A percentile compares a stretch with the other conserved stretches of the same genome.
phyloP scores from a whole-genome alignment of 116 monocot genomes.

The Posidonia oceanica region DNA sequence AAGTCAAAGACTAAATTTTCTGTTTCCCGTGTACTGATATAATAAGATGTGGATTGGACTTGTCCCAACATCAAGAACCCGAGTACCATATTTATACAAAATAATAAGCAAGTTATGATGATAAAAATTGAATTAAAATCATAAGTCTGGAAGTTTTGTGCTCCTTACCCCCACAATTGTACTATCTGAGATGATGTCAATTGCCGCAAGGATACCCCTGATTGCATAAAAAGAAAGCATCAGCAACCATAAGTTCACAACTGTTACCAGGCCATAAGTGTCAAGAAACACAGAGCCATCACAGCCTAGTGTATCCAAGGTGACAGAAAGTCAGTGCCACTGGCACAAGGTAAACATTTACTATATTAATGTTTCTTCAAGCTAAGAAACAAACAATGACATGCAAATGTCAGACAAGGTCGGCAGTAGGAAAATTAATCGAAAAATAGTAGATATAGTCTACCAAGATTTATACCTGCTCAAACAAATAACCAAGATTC shows the following conservation, averaged over 20 bases:
- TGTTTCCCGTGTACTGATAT: too few relatives aligned
- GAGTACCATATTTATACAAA: not conserved
- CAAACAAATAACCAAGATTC: too few relatives aligned
- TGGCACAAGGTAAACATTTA: not conserved
- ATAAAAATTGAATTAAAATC: not conserved
- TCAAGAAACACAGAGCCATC: not conserved
- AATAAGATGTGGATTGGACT: too few relatives aligned
- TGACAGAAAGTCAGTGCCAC: not conserved
- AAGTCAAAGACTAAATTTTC: too few relatives aligned
- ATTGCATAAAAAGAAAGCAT: conserved; percentile 1
- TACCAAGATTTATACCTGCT: too few relatives aligned
- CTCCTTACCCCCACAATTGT: conserved; percentile 64
- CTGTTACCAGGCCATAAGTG: not conserved
- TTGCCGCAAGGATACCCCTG: conserved; percentile 82
- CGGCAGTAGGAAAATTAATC: too few relatives aligned
- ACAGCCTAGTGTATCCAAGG: too few relatives aligned
- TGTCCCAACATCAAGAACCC: too few relatives aligned
- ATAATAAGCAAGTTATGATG: not conserved
- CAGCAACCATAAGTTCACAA: not conserved
- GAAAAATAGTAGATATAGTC: too few relatives aligned
- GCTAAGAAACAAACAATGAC: too few relatives aligned
- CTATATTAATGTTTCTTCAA: too few relatives aligned
- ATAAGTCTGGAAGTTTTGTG: not conserved
- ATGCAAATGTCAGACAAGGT: too few relatives aligned
- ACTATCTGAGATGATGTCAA: conserved; percentile 39